phyloP scores from a whole-genome alignment of 495 filamentous ascomycete genomes.

The Hypoxylon intermedium region DNA sequence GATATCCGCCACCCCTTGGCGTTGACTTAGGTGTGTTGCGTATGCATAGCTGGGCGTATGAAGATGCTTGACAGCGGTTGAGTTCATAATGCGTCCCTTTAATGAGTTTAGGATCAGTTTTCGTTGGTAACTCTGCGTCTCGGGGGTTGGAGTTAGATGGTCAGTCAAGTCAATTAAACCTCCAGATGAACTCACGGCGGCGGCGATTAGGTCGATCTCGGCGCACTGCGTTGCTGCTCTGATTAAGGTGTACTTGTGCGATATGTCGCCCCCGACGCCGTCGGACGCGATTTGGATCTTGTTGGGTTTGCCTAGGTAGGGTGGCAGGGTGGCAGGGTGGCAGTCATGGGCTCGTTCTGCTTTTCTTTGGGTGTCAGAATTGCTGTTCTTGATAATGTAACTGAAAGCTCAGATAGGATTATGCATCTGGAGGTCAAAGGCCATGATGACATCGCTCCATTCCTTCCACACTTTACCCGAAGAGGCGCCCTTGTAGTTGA shows the following conservation, averaged over 20 bases:
- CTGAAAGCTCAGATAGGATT: background rate
- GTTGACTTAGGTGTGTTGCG: background rate
- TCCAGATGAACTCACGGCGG: too few relatives aligned
- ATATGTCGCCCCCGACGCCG: constrained; percentile 40
- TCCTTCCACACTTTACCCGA: constrained; percentile 46
- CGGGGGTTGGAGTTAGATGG: too few relatives aligned
- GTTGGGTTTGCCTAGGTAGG: constrained; percentile 31
- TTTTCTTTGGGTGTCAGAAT: background rate
- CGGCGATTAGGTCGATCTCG: constrained; percentile 39
- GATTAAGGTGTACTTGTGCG: constrained; percentile 35
- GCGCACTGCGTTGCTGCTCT: constrained; percentile 30
- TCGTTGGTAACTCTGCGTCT: too few relatives aligned
- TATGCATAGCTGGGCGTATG: background rate
- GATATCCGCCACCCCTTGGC: constrained; percentile 5
- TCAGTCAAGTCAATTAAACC: too few relatives aligned
- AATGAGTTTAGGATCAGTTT: too few relatives aligned
- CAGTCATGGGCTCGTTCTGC: constrained; percentile 51
- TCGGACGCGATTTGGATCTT: constrained; percentile 43
- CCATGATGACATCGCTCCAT: constrained; percentile 47
- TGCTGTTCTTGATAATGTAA: background rate
- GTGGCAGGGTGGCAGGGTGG: too few relatives aligned
- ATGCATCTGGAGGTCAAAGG: constrained; percentile 44
- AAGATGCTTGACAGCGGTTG: background rate
- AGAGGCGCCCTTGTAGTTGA: constrained; percentile 42
- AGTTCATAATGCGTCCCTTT: too few relatives aligned